phyloP scores from a whole-genome alignment of 257 asterid species.

The Datura wrightii region DNA sequence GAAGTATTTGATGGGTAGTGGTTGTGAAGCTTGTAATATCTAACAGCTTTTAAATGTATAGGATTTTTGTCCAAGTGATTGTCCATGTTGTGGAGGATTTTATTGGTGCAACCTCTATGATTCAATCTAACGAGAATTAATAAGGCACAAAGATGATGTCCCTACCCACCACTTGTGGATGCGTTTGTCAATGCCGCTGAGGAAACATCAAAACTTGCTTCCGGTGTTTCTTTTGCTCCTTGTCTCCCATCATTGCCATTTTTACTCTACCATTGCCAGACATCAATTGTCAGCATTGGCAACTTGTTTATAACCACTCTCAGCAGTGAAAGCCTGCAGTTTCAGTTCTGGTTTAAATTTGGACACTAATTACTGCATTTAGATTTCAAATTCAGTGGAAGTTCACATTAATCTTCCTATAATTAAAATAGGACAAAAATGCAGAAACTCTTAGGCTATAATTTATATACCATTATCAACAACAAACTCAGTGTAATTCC shows the following conservation, averaged over 20 bases:
- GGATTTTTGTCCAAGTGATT: not conserved
- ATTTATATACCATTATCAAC: not conserved
- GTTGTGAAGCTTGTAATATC: not conserved
- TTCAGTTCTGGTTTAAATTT: not conserved
- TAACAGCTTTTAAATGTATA: not conserved
- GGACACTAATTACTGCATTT: not conserved
- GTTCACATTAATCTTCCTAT: not conserved
- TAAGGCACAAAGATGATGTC: not conserved
- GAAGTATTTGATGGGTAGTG: not conserved
- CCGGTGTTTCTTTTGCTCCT: not conserved
- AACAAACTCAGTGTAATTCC: not conserved
- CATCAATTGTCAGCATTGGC: not conserved
- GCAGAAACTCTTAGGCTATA: not conserved
- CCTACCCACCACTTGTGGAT: not conserved
- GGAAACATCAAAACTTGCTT: not conserved
- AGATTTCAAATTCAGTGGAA: not conserved
- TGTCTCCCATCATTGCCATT: constrained; percentile 19
- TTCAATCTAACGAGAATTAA: not conserved
- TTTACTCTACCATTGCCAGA: not conserved
- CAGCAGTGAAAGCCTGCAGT: not conserved
- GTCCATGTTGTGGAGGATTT: constrained; percentile 3
- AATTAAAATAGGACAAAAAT: not conserved
- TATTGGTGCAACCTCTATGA: constrained; percentile 8
- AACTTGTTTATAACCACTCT: not conserved
- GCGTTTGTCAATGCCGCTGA: not conserved